Base-by-base conservation (phyloP, 345 rosid genomes). In the Balakata baccata region DNA sequence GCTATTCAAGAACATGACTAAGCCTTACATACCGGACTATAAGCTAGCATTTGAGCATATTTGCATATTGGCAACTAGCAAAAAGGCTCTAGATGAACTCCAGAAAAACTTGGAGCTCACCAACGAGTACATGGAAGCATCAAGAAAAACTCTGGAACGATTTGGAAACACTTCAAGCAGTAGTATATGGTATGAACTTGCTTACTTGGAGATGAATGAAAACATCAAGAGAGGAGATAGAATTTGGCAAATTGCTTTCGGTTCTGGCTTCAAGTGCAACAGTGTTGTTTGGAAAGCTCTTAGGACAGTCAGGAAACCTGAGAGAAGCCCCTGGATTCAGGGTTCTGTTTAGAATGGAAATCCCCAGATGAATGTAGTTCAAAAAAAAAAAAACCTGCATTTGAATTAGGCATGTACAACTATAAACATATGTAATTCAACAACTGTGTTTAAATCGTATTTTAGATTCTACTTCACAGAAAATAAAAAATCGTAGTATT, bases 111-210 rank as follows among this genome's bases (percentile, higher is more conserved):
- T 92, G 67, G 85, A 87, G 34, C 81, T 89, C 50, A 79, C 90
- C 0, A 87, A 87, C 0, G 87, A 86, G 64, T 75, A 87, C 79
- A 89, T 91, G 94, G 93, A 88, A 66, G 90, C 92, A 0, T 89
- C 95, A 0, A 77, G 89, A 71, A 84, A 57, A 74, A 89, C 97
- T 1, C 23, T 89, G 68, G 85, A 86, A 72, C 80, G 86, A 16
- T 89, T 91, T 5, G 97, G 94, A 47, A 91, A 91, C 73, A 88
- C 92, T 7, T 89, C 92, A 0, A 91, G 94, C 69, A 89, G 94
- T 49, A 87, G 92, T 14, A 73, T 85, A 43, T 91, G 93, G 97
- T 89, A 91, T 47, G 89, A 89, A 62, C 80, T 91, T 67, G 92
- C 92, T 64, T 88, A 85, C 80, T 70, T 88, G 82, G 93, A 92